phyloP scores from a whole-genome alignment of 192 early-diverging fungal species.

The Jimgerdemannia lactiflua region DNA sequence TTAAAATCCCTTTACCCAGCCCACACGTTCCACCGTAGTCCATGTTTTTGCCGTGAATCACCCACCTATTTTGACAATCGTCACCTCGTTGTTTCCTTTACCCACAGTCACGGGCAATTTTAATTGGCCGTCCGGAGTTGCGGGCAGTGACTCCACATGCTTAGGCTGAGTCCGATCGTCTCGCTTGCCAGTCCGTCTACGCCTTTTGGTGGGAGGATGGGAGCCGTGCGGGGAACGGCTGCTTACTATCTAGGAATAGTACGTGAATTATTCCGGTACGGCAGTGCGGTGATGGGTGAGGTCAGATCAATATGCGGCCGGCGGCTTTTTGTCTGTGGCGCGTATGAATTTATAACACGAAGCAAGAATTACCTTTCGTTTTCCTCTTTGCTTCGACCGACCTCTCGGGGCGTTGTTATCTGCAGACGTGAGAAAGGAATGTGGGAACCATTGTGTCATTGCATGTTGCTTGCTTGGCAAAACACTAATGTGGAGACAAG shows the following conservation, averaged over 20 bases:
- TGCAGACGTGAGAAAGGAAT: too few species aligned
- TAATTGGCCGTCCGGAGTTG: conserved; percentile 46
- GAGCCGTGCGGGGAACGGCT: conserved; percentile 10
- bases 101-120: conserved; percentile 58
- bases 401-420: too few species aligned
- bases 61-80: conserved; percentile 54
- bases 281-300: background rate
- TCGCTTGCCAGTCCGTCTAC: conserved; percentile 47
- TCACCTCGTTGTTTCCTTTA: conserved; percentile 58
- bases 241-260: background rate
- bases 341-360: conserved; percentile 8
- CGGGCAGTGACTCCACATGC: conserved; percentile 48
- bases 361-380: background rate
- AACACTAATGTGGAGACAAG: too few species aligned
- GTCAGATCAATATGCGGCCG: conserved; percentile 7
- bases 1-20: too few species aligned
- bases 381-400: background rate
- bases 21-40: too few species aligned
- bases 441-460: too few species aligned
- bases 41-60: conserved; percentile 5
- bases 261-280: background rate
- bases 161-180: conserved; percentile 59
- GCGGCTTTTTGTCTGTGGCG: conserved; percentile 26
- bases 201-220: conserved; percentile 28
- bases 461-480: too few species aligned